Evolutionary conservation across 352 stramenopile genomes (phyloP), one percentile per base, ranked within the genome.

Genomic region (Phytophthora citrophthora): DNA sequence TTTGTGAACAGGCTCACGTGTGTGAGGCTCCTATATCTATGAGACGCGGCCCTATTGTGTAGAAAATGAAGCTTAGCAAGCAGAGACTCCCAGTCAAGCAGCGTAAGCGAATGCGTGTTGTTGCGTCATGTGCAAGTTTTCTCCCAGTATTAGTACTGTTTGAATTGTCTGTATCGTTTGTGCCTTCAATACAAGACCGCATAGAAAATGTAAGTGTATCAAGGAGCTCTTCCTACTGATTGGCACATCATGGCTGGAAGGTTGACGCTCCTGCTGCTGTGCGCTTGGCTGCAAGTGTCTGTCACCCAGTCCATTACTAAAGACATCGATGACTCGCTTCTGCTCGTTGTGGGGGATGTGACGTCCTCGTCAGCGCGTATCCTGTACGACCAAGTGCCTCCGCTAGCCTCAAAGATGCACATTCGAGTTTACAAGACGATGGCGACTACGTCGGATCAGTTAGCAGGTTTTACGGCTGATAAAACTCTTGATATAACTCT

Each of bases 321-420:
- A 45, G n/a, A 24, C 12, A 27, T 73, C 12, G 16, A 57, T 18
- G 59, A 73, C 24, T 43, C 68, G 3, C 60, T 88, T 43, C 43
- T 91, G 26, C 36, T 91, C 31, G 56, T 85, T 12, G 72, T 91
- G 26, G 83, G 83, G 16, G 65, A 85, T 34, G 83, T 91, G 32
- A 64, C 70, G 13, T 24, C 70, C 12, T 73, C 76, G 1, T 63
- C 49, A 8, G 81, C 79, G 26, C 78, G 81, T 34, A 70, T 90
- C 34, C 61, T 90, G 39, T 79, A 70, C n/a, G 81, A 90, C 26
- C 62, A 61, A 34, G 46, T 66, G 29, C 58, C 53, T 8, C 6
- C n/a, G 7, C 40, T 52, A 5, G 24, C 44, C 9, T 29, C 32
- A 18, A 49, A 32, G 18, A 24, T 81, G 36, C 48, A 47, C 15